Conservation (phyloP, 768 basidiomycete genomes). For the Dictyophora rubrovolvata region DNA sequence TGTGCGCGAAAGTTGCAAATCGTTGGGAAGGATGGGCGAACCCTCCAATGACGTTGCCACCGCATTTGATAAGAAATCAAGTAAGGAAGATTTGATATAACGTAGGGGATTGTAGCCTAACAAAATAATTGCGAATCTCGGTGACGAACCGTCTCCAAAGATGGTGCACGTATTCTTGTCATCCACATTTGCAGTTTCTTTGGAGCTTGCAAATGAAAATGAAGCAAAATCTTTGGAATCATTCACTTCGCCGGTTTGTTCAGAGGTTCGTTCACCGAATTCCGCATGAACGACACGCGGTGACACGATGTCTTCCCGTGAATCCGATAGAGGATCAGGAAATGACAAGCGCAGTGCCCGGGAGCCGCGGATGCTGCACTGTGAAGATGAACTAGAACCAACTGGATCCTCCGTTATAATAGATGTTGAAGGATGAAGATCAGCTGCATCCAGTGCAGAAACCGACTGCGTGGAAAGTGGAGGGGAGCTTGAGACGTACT, state of each 20-base stretch:
- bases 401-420: background rate
- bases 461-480: background rate
- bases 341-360: constrained; percentile 70
- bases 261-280: background rate
- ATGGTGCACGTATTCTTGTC: background rate
- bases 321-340: constrained; percentile 73
- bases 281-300: background rate
- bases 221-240: background rate
- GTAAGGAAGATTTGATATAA: background rate
- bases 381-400: background rate
- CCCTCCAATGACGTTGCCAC: background rate
- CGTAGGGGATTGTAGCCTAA: background rate
- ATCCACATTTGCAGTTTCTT: background rate
- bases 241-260: background rate
- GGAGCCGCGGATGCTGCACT: constrained; percentile 36
- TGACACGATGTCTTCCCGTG: constrained; percentile 37
- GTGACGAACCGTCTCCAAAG: background rate
- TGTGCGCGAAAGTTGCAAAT: background rate
- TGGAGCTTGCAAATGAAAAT: background rate
- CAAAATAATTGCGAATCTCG: background rate
- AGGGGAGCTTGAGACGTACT: background rate
- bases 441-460: background rate
- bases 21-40: background rate
- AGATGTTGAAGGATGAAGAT: background rate
- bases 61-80: background rate